A percentile compares a stretch with the other conserved stretches of the same genome.
Evolutionary conservation across 2,329 filamentous ascomycete species (phyloP).

Genomic region (Alternaria solani): DNA sequence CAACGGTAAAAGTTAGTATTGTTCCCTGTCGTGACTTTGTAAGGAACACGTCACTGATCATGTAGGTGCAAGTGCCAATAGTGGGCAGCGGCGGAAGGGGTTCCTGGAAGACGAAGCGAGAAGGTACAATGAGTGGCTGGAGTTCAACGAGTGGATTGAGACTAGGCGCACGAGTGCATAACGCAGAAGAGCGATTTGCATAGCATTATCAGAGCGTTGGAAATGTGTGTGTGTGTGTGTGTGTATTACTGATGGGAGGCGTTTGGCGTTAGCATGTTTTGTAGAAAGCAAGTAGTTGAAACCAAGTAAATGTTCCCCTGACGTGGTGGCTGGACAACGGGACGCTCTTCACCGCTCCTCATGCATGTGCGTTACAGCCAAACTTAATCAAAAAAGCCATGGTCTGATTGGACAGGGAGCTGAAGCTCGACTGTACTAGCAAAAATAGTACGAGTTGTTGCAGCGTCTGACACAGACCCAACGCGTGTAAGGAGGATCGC

Average conservation of each 20-base stretch:
- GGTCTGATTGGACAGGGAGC: too few relatives aligned
- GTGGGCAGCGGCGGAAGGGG: neutral
- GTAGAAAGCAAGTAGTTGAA: too few relatives aligned
- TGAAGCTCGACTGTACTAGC: rapidly evolving
- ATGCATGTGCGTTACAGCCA: too few relatives aligned
- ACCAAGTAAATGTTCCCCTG: too few relatives aligned
- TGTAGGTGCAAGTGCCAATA: neutral
- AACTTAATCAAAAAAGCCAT: rapidly evolving
- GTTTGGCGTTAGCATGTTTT: neutral
- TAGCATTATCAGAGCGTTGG: neutral
- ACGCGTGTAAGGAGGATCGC: too few relatives aligned
- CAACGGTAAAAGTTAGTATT: neutral
- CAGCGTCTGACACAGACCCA: rapidly evolving
- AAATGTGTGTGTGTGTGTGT: rapidly evolving
- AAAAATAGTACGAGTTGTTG: too few relatives aligned
- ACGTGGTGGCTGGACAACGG: rapidly evolving
- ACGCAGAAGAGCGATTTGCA: neutral
- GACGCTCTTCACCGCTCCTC: too few relatives aligned
- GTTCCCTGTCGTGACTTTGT: neutral
- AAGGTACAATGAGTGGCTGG: neutral
- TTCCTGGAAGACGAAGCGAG: neutral
- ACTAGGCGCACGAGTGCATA: neutral
- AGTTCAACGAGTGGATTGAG: neutral
- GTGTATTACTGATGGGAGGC: neutral
- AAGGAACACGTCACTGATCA: neutral